These are phyloP conservation scores for Fonsecaea pugnacius DNA, from an alignment of 2,329 filamentous ascomycete species.

Conservation along the genomic window DNA sequence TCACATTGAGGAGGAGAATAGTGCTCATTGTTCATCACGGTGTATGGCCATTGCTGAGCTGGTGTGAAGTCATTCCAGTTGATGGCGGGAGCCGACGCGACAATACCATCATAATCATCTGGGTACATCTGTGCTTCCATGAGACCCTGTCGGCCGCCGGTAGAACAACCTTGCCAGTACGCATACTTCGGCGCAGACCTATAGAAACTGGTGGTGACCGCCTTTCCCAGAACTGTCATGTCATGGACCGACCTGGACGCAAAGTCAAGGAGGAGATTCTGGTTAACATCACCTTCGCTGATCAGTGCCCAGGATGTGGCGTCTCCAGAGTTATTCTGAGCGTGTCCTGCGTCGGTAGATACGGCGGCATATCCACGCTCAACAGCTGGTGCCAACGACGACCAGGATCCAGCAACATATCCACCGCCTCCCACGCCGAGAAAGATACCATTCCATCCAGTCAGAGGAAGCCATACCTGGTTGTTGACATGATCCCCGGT, in stretches of 20 bases:
- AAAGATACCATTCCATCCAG: constrained; percentile 47
- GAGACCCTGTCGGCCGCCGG: constrained; percentile 63
- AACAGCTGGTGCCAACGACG: constrained; percentile 30
- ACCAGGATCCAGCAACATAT: constrained; percentile 31
- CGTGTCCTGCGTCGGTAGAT: constrained; percentile 53
- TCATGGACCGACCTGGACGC: constrained; percentile 43
- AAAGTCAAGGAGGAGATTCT: constrained; percentile 43
- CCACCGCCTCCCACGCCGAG: constrained; percentile 47
- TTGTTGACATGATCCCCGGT: constrained; percentile 46
- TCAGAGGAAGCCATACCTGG: constrained; percentile 44
- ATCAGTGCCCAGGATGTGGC: constrained; percentile 46
- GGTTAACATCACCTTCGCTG: constrained; percentile 45
- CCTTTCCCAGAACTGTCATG: constrained; percentile 40
- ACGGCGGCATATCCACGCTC: constrained; percentile 48
- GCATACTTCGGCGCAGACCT: constrained; percentile 15
- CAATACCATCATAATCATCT: constrained; percentile 38
- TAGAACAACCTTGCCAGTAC: constrained; percentile 64
- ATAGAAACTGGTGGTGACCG: constrained; percentile 25
- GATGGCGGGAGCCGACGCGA: constrained; percentile 38
- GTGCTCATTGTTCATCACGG: constrained; percentile 38
- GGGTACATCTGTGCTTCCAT: constrained; percentile 47
- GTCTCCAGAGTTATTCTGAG: constrained; percentile 41
- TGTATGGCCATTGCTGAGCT: constrained; percentile 36
- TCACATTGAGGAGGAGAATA: constrained; percentile 41
- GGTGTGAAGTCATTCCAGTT: constrained; percentile 38